phyloP scores from a whole-genome alignment of 495 filamentous ascomycete genomes.

The Platismatia glauca region DNA sequence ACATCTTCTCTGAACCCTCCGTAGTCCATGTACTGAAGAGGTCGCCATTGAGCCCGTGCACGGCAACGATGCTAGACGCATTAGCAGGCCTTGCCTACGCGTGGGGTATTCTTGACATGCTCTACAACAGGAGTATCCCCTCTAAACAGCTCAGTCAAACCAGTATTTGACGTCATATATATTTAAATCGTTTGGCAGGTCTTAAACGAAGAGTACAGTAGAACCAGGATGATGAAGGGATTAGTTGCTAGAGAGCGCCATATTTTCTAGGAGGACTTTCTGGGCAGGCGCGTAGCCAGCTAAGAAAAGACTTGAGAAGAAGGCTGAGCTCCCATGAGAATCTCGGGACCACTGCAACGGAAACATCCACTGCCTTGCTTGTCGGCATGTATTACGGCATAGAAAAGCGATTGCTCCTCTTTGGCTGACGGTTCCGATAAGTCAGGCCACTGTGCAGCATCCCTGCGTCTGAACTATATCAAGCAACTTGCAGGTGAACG shows the following conservation, averaged over 20 bases:
- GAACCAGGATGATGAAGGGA: neutral
- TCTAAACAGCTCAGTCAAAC: neutral
- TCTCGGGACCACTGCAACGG: neutral
- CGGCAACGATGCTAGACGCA: conserved; percentile 32
- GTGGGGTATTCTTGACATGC: neutral
- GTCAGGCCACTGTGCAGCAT: neutral
- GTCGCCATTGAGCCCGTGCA: conserved; percentile 36
- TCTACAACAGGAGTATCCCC: neutral
- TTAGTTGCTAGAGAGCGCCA: neutral
- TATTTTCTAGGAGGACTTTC: neutral
- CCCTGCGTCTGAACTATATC: no score
- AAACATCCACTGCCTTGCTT: neutral
- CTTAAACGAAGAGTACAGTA: neutral
- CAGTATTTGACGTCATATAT: neutral
- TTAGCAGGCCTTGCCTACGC: neutral
- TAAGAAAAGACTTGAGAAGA: neutral
- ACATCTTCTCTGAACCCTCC: conserved; percentile 14
- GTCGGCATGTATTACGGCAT: neutral
- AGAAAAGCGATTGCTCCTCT: neutral
- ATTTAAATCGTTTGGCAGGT: neutral
- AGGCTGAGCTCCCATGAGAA: neutral
- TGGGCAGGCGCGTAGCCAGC: neutral
- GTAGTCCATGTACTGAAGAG: conserved; percentile 27
- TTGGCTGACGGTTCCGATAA: neutral
- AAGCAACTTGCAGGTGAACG: no score